Conservation (phyloP, 78 protist genomes). For the Speleostelium caveatum region DNA sequence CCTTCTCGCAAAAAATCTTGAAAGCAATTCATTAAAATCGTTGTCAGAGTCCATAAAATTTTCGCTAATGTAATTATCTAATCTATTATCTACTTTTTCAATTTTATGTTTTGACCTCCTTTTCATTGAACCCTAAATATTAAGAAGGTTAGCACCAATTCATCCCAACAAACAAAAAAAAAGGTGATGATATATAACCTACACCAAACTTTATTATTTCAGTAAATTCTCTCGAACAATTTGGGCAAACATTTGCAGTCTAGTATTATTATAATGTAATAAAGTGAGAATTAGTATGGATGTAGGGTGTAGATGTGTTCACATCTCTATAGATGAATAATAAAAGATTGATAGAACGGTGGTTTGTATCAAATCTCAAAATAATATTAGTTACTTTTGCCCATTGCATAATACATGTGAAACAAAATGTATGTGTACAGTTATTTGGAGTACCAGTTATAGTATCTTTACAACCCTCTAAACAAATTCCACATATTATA, state of each 20-base stretch:
- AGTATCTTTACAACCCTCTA: neutral
- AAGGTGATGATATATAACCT: too few species aligned
- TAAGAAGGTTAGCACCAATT: too few species aligned
- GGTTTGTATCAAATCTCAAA: too few species aligned
- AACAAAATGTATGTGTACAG: neutral
- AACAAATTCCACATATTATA: neutral
- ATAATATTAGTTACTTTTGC: neutral
- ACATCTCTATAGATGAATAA: too few species aligned
- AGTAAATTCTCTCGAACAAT: neutral
- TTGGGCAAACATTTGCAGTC: neutral
- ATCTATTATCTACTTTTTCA: neutral
- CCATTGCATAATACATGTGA: neutral
- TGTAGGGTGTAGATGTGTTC: neutral
- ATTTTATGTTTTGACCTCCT: too few species aligned
- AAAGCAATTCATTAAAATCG: too few species aligned
- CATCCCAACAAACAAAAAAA: too few species aligned
- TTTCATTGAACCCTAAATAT: too few species aligned
- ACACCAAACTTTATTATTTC: neutral
- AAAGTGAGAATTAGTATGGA: neutral
- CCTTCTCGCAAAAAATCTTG: too few species aligned
- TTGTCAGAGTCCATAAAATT: neutral
- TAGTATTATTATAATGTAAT: too few species aligned
- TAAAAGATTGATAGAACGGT: too few species aligned
- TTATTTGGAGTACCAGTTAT: neutral
- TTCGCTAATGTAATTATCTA: neutral